Evolutionary conservation across 108 stramenopile species (phyloP).

Genomic region (Nannochloropsis granulata): DNA sequence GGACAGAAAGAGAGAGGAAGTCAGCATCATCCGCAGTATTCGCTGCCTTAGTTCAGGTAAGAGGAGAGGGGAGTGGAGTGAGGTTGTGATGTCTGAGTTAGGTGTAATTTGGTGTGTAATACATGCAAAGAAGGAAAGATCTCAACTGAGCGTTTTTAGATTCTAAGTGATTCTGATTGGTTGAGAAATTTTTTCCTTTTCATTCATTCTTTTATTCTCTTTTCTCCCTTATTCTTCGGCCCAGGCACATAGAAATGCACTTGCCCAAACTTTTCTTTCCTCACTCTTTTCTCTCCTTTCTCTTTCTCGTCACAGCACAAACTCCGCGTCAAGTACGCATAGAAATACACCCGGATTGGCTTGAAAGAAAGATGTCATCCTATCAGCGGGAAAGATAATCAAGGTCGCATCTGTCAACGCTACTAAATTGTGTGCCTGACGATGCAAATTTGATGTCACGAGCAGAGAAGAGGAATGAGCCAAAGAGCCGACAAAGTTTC

Average conservation of each 20-base stretch:
- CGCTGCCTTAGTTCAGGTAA: not conserved
- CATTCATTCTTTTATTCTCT: too few species aligned
- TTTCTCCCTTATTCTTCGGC: too few species aligned
- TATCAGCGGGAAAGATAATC: not conserved
- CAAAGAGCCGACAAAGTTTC: not conserved
- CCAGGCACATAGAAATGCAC: too few species aligned
- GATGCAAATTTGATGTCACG: not conserved
- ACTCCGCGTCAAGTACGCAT: not conserved
- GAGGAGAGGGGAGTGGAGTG: not conserved
- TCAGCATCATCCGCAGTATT: not conserved
- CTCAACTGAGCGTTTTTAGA: too few species aligned
- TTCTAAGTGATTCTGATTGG: too few species aligned
- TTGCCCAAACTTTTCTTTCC: too few species aligned
- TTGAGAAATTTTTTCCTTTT: too few species aligned
- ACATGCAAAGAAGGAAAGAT: not conserved
- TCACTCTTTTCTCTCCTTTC: not conserved
- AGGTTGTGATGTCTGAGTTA: too few species aligned
- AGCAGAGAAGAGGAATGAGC: not conserved
- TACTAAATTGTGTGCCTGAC: not conserved
- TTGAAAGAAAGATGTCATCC: not conserved
- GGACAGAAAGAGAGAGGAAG: not conserved
- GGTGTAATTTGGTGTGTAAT: too few species aligned
- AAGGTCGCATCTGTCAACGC: not conserved
- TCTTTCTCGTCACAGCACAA: not conserved
- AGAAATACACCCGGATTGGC: not conserved